Evolutionary conservation across 805 yeast genomes (phyloP), one percentile per base, ranked within the genome.

Genomic region (Suhomyces sp.): DNA sequence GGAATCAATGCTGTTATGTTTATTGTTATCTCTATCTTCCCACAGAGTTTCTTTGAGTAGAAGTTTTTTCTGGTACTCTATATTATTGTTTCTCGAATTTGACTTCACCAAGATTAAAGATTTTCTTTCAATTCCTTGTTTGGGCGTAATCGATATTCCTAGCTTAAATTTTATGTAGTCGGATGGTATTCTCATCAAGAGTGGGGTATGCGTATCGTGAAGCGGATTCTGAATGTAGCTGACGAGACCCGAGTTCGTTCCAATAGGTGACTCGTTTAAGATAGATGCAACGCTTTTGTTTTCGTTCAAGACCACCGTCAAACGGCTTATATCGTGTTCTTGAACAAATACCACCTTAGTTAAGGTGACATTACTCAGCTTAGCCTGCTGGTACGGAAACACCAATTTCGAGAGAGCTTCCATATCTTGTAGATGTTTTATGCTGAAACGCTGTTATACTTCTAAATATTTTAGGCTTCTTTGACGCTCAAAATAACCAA

Each of bases 71-170:
- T 56, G 40, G 4, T 30, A 23, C 2, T 39, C 39, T 2, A 36
- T 28, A 10, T 43, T 38, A 14, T 38, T 37, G 16, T 40, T 41
- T n/a, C 42, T 33, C 9, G 51, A 53, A 18, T 40, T 43, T 1
- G 64, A 44, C 29, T 67, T 67, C 8, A 62, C 56, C 10, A 68
- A 61, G 0, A 62, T 40, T n/a, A 68, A 42, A 13, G 57, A 44
- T 23, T 50, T 51, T 19, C 31, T 36, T 10, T 35, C 32, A 17
- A 21, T 31, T 0, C 33, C n/a, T 1, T 31, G 27, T 10, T 18
- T 25, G 4, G 49, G 46, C n/a, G 44, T 43, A 3, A 60, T 47
- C 2, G 58, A 42, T 6, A 66, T 46, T 28, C 47, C 57, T 10
- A 66, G 41, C 38, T 65, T 65, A 24, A 65, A 20, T 38, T 46